Evolutionary conservation across 2,329 filamentous ascomycete genomes (phyloP), one percentile per base, ranked within the genome.

Genomic region (Fusarium globosum): DNA sequence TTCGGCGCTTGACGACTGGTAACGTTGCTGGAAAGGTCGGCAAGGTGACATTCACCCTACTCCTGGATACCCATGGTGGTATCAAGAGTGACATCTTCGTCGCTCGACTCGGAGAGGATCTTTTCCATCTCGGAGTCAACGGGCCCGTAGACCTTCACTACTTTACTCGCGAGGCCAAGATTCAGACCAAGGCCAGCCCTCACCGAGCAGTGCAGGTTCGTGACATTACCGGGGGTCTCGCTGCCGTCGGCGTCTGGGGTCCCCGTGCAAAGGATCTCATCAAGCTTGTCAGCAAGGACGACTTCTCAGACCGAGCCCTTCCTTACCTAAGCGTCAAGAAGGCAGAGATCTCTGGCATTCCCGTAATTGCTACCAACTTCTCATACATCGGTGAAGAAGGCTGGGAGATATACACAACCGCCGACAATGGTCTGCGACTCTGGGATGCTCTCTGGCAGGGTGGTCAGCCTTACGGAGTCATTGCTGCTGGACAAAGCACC

Each of bases 241-340:
- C 89, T 76, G 88, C 87, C 66, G 83, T 92, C 26, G 90, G 90
- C 1, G 86, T 92, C 21, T 92, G 89, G 89, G 90, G 90, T 1
- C 90, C 90, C 49, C 84, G 82, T 16, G 83, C 89, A 0, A 81
- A 83, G 8, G 85, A 89, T 5, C 85, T 91, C 0, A 83, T 91
- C 42, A 74, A 79, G 9, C 75, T 77, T 1, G 79, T 88, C 65
- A 86, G 81, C 71, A 71, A 79, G 0, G 86, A 87, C 38, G 85
- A 88, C 75, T 85, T 87, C 61, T 80, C 80, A 11, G 81, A 84
- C 64, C 81, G 81, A 28, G 85, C 81, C 0, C 80, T 91, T 1
- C 85, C 86, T 1, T 87, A 88, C 61, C 85, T 88, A 68, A 81
- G 82, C 2, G 83, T 85, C 51, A 89, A 88, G 80, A 81, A 80